Evolutionary conservation across 139 green algal genomes (phyloP), one percentile per base, ranked within the genome.

Genomic region (Deuterostichococcus epilithicus): DNA sequence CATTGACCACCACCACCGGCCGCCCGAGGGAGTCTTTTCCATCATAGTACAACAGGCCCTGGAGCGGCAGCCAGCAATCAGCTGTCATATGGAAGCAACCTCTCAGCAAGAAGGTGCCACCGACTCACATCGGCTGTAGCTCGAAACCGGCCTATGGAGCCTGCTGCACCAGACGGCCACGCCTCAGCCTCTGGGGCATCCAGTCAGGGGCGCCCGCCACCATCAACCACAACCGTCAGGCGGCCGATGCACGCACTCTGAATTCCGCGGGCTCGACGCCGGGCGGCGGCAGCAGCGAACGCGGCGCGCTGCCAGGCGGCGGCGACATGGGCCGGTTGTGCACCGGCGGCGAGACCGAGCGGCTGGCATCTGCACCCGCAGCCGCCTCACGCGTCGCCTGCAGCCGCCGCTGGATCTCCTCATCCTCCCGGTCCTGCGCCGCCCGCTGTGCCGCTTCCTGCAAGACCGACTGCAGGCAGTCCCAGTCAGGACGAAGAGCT

Each of bases 1-100:
- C 86, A 72, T 95, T 89, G 3, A 95, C 71, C 23, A 95, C 85
- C 47, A 95, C 85, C 75, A 95, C 90, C 15, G 90, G 89, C 23
- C 90, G 86, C 6, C 86, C 86, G 39, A 90, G 78, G 0, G 79
- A 81, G 76, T 96, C 91, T 33, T 88, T 65, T 6, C 90, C 91
- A 32, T 93, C 91, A 23, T 82, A 81, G 80, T 88, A 92, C 67
- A 94, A 74, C 77, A 93, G 77, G 25, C 87, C 52, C 86, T 81
- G 76, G n/a, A n/a, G n/a, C n/a, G n/a, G n/a, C n/a, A n/a, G n/a
- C n/a, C n/a, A n/a, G n/a, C n/a, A n/a, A n/a, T n/a, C n/a, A n/a
- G n/a, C n/a, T n/a, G n/a, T n/a, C n/a, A n/a, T n/a, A n/a, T n/a
- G n/a, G n/a, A n/a, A n/a, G n/a, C n/a, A n/a, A n/a, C n/a, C n/a